Evolutionary conservation across 2,329 filamentous ascomycete genomes (phyloP).

Genomic region (Amphichorda felina): DNA sequence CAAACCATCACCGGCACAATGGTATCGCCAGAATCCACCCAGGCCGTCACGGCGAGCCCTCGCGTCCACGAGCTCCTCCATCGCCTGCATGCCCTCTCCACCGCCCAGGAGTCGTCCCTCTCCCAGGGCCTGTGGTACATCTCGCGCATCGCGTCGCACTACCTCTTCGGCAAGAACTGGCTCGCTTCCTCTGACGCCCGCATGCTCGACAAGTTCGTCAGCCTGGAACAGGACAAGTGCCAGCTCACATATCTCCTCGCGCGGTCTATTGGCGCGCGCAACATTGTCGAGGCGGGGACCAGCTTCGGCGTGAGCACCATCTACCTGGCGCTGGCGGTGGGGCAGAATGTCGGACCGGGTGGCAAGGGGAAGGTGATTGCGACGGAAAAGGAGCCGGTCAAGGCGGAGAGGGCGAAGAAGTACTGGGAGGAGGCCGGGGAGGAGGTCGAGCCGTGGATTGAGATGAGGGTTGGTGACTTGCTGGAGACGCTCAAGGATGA

Average conservation of each 20-base stretch:
- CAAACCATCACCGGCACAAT: too few species aligned
- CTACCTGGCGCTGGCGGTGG: constrained; percentile 46
- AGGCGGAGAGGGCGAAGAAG: constrained; percentile 36
- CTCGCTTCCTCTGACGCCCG: constrained; percentile 21
- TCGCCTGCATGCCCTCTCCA: too few species aligned
- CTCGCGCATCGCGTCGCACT: too few species aligned
- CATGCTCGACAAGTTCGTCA: constrained; percentile 46
- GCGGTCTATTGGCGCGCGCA: constrained; percentile 31
- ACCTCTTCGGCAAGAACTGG: too few species aligned
- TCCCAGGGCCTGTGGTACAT: too few species aligned
- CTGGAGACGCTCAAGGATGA: constrained; percentile 35
- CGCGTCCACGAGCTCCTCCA: too few species aligned
- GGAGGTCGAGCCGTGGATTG: constrained; percentile 35
- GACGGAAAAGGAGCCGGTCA: constrained; percentile 45
- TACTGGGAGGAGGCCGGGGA: constrained; percentile 41
- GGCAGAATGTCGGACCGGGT: constrained; percentile 25
- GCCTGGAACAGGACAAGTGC: constrained; percentile 46
- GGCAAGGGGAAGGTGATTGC: constrained; percentile 35
- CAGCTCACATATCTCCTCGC: constrained; percentile 42
- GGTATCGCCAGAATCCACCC: too few species aligned
- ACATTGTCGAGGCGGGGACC: constrained; percentile 48
- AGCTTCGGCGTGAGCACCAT: constrained; percentile 51
- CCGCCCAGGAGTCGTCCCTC: too few species aligned
- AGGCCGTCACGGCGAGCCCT: too few species aligned
- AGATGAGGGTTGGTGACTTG: constrained; percentile 45